Conservation (phyloP, 2,329 filamentous ascomycete species). For the Exophiala dermatitidis region DNA sequence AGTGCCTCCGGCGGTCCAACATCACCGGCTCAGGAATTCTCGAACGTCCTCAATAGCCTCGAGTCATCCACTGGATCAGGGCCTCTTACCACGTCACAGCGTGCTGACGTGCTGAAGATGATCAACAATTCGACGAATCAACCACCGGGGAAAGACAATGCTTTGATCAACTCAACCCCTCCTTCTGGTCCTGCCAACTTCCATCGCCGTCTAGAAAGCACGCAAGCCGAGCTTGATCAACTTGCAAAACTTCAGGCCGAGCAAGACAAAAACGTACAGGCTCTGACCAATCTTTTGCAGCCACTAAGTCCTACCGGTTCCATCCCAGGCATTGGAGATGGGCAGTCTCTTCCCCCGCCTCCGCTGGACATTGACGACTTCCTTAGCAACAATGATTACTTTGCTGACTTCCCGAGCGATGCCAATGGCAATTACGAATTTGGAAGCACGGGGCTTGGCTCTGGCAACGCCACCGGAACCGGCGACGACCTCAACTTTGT, state of each 20-base stretch:
- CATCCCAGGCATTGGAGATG: constrained; percentile 58
- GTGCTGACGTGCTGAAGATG: constrained; percentile 43
- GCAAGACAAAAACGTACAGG: constrained; percentile 68
- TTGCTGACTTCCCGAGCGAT: constrained; percentile 36
- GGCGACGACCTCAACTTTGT: constrained; percentile 20
- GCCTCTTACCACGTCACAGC: constrained; percentile 39
- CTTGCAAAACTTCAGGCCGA: constrained; percentile 71
- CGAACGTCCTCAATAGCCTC: constrained; percentile 40
- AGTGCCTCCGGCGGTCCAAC: constrained; percentile 29
- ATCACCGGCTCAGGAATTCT: constrained; percentile 37
- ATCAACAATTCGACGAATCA: constrained; percentile 41
- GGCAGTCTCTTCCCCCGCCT: constrained; percentile 38
- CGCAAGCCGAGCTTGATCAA: constrained; percentile 67
- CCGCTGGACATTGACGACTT: constrained; percentile 52
- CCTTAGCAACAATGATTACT: constrained; percentile 49
- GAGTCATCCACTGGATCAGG: constrained; percentile 38
- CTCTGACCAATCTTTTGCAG: constrained; percentile 65
- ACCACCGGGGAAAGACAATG: constrained; percentile 47
- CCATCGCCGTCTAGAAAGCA: constrained; percentile 50
- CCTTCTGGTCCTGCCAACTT: constrained; percentile 48
- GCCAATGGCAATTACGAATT: constrained; percentile 24
- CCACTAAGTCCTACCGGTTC: constrained; percentile 73
- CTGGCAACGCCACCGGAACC: constrained; percentile 23
- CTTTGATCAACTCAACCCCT: constrained; percentile 49
- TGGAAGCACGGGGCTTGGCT: constrained; percentile 20